Conservation (phyloP, 2,329 filamentous ascomycete species). For the Fusarium stilboides region DNA sequence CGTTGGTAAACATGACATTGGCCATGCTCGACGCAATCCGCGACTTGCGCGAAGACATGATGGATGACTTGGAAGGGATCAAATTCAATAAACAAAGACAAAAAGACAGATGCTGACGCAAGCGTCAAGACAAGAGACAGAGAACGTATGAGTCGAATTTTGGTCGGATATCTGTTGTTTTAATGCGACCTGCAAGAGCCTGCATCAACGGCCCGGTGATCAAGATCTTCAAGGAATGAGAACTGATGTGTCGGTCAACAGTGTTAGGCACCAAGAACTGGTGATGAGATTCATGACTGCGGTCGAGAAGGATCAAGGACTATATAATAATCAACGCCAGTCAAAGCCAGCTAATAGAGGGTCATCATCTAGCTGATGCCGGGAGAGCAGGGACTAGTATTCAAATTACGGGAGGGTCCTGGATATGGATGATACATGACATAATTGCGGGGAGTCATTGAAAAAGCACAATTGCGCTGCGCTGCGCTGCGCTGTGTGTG, state of each 20-base stretch:
- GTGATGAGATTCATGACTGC: conserved; percentile 42
- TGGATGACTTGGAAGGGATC: conserved; percentile 35
- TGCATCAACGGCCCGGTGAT: conserved; percentile 36
- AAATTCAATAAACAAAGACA: background rate
- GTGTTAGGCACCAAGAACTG: conserved; percentile 49
- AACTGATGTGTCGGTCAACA: conserved; percentile 43
- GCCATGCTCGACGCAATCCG: conserved; percentile 62
- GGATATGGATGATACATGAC: conserved; percentile 61
- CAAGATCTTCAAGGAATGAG: conserved; percentile 32
- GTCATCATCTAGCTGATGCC: conserved; percentile 44
- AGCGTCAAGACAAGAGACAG: conserved; percentile 9
- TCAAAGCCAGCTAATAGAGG: conserved; percentile 35
- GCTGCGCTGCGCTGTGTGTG: background rate
- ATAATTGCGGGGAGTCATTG: conserved; percentile 60
- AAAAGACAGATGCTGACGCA: conserved; percentile 1
- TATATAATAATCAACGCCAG: conserved; percentile 49
- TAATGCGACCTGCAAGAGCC: conserved; percentile 35
- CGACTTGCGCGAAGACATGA: conserved; percentile 63
- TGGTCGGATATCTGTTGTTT: conserved; percentile 34
- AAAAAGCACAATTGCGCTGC: conserved; percentile 34
- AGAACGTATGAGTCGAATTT: conserved; percentile 25
- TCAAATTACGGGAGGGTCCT: conserved; percentile 56
- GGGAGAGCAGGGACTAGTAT: conserved; percentile 50
- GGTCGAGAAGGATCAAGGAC: conserved; percentile 46
- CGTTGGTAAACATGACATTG: conserved; percentile 76